Evolutionary conservation across 2,329 filamentous ascomycete species (phyloP), one percentile per base, ranked within the genome.

Genomic region (Pyricularia grisea): DNA sequence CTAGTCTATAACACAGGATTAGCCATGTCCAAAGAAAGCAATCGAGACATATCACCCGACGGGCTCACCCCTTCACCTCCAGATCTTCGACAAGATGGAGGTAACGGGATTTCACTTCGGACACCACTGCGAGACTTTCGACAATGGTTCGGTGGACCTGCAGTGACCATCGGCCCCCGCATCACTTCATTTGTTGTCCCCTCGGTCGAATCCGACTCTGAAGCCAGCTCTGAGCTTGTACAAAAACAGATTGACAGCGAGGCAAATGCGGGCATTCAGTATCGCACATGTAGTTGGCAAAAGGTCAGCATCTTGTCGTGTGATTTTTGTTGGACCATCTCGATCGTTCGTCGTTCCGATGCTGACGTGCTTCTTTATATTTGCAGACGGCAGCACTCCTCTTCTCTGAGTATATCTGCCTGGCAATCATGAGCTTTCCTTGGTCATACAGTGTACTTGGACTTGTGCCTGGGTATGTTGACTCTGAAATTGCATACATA

Each of bases 361-460:
- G 20, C 63, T 31, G 11, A 28, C 17, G 23, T 11, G 12, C 4
- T 11, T 30, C 14, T n/a, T 64, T 61, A 2, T 7, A 23, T 20
- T 65, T 42, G 65, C 70, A 91, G 90, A 97, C 94, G 68, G 93
- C 94, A 0, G 93, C 90, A 1, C 79, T 97, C 73, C 87, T 97
- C 67, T 97, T 97, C 80, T 95, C 92, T 67, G 94, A 97, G 82
- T 97, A 97, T 78, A 97, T 97, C 70, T 97, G 93, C 77, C 81
- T 97, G 79, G 83, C 87, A 70, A 97, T 97, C 76, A 97, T 97
- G 93, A 96, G 92, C 67, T 97, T 97, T 74, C 94, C 94, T 0
- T 97, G 92, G 85, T 97, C 93, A 0, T 97, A 97, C 79, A 92
- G 92, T 63, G 82, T 94, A 31, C 86, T 97, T 9, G 94, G 94